These are phyloP conservation scores for Tetraselmis striata DNA, from an alignment of 139 green algal genomes.

Conservation along the genomic window DNA sequence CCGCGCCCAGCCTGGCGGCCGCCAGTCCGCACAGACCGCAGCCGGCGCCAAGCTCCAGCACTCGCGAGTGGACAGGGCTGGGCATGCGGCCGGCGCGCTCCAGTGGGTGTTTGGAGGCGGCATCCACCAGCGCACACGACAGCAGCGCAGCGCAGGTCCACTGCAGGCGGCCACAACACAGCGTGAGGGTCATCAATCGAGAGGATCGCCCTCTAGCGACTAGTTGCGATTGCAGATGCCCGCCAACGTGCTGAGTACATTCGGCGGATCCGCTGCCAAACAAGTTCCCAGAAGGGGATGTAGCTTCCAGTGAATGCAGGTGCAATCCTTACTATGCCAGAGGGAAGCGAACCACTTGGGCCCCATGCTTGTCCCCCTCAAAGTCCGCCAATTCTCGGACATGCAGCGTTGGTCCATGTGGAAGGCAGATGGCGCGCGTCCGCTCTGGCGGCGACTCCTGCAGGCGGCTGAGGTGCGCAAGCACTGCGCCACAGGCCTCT, in stretches of 20 bases:
- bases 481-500: not conserved
- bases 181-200: too few relatives aligned
- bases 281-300: too few relatives aligned
- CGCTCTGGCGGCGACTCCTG: not conserved
- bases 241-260: too few relatives aligned
- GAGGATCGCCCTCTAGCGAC: too few relatives aligned
- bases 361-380: not conserved
- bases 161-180: not conserved
- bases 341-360: not conserved
- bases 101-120: too few relatives aligned
- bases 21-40: conserved; percentile 69
- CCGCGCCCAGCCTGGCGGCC: conserved; percentile 58
- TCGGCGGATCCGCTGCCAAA: too few relatives aligned
- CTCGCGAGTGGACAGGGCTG: not conserved
- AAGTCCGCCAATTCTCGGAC: not conserved
- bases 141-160: not conserved
- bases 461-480: not conserved
- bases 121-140: not conserved
- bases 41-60: conserved; percentile 74
- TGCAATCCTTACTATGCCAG: too few relatives aligned
- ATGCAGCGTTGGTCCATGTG: not conserved
- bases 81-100: too few relatives aligned
- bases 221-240: too few relatives aligned
- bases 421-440: not conserved
- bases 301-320: too few relatives aligned